These are phyloP conservation scores for Pythium dissotocum DNA, from an alignment of 352 stramenopile species.

Conservation along the genomic window DNA sequence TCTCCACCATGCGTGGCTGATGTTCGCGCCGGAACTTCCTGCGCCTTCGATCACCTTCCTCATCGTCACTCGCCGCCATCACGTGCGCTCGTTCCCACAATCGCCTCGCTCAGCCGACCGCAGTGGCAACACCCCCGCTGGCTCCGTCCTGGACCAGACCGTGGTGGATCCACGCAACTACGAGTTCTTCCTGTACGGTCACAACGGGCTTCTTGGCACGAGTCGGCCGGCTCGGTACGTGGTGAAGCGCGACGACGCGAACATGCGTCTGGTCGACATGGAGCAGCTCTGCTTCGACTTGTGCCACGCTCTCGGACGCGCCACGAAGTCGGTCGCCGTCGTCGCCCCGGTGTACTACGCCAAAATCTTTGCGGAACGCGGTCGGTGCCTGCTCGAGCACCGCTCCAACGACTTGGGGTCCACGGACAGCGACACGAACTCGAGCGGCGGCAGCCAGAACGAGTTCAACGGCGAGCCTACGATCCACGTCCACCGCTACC, in stretches of 20 bases:
- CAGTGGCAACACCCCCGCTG: constrained; percentile 14
- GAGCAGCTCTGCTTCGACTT: constrained; percentile 16
- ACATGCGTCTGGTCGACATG: neutral
- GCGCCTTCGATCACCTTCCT: constrained; percentile 15
- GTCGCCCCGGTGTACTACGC: constrained; percentile 12
- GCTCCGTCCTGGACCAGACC: constrained; percentile 9
- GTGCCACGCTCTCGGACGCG: constrained; percentile 7
- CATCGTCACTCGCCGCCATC: constrained; percentile 12
- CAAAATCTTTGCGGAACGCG: neutral
- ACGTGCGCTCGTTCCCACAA: constrained; percentile 10
- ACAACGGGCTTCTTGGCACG: constrained; percentile 4
- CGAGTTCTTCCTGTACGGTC: constrained; percentile 20
- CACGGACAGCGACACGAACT: constrained; percentile 24
- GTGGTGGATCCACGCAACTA: constrained; percentile 9
- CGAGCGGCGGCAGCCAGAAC: constrained; percentile 5
- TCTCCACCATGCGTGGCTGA: constrained; percentile 11
- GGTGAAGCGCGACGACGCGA: neutral
- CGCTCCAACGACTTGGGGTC: constrained; percentile 6
- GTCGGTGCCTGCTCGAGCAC: neutral
- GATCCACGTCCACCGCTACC: constrained; percentile 16
- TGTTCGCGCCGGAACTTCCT: neutral
- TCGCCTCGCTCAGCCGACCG: neutral
- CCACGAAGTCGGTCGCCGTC: constrained; percentile 5
- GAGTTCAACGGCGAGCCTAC: constrained; percentile 7
- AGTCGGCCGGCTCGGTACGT: constrained; percentile 16